phyloP scores from a whole-genome alignment of 2,329 filamentous ascomycete species.

The Fusarium anthophilum region DNA sequence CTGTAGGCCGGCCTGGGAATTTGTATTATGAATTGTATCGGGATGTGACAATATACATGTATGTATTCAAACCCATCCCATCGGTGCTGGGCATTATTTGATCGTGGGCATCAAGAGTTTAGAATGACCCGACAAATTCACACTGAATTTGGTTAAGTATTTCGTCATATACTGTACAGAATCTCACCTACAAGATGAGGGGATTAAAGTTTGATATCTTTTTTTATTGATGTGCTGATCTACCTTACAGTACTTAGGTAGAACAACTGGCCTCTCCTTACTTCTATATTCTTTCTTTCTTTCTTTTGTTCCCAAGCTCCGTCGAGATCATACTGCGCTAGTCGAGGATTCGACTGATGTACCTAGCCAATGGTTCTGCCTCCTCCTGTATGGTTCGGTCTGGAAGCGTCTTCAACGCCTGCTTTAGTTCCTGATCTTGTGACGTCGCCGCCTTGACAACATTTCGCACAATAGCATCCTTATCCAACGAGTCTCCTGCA shows the following conservation, averaged over 20 bases:
- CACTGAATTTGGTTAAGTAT: not conserved
- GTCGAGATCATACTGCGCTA: not conserved
- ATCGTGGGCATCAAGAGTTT: not conserved
- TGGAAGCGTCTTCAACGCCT: slow-evolving; percentile 54
- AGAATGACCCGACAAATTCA: not conserved
- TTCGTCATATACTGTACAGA: not conserved
- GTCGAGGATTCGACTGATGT: slow-evolving; percentile 54
- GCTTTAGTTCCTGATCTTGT: slow-evolving; percentile 51
- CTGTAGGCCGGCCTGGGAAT: slow-evolving; percentile 20
- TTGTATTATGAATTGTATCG: slow-evolving; percentile 37
- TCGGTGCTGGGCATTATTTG: not conserved
- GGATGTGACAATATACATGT: slow-evolving; percentile 32
- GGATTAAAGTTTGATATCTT: no score
- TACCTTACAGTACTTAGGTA: not conserved
- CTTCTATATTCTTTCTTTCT: not conserved
- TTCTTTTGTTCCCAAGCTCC: not conserved
- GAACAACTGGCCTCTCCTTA: not conserved
- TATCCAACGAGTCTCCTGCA: slow-evolving; percentile 48
- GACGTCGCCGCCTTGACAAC: slow-evolving; percentile 54
- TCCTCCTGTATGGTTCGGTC: slow-evolving; percentile 62
- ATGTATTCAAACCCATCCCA: slow-evolving; percentile 20
- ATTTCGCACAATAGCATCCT: slow-evolving; percentile 49
- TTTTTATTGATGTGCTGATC: not conserved
- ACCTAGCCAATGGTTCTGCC: slow-evolving; percentile 56
- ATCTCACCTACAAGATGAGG: not conserved